Evolutionary conservation across 2,329 filamentous ascomycete species (phyloP), one percentile per base, ranked within the genome.

Genomic region (Lasiodiplodia citricola): DNA sequence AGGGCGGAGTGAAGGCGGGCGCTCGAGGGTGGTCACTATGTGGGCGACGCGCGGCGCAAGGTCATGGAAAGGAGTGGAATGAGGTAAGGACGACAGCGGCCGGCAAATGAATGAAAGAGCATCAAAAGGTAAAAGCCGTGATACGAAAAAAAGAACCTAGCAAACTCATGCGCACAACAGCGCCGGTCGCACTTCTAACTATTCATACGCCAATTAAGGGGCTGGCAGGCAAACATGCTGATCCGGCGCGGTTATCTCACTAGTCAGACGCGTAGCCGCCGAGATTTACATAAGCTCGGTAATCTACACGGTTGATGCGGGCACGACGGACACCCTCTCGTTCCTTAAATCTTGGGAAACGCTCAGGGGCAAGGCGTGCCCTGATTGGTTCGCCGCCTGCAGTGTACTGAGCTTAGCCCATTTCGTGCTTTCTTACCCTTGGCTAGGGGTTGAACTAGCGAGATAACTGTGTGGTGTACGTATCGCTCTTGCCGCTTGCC

Each of bases 181-280:
- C 55, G 56, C 54, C 41, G 54, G 52, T 38, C 44, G 41, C 28
- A 55, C 37, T 11, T 50, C 62, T 65, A 55, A 55, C 47, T 38
- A 41, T 41, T 54, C 31, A 54, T 37, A 25, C 47, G n/a, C 58
- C 58, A 63, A 63, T 63, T 47, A 47, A 63, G 58, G 58, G 58
- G 58, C 58, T 63, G 58, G 31, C 44, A 11, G 18, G 21, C 44
- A 47, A 47, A n/a, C 56, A n/a, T 47, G 44, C 44, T 47, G 44
- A 47, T 47, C 44, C 44, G 44, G 44, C 44, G 44, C 44, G 44
- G 44, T 47, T 47, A 47, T 47, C 44, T 47, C 44, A 47, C 44
- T 47, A 47, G 44, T 47, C 44, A 47, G 44, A 47, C 44, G 44
- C 44, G 44, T 47, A 47, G 44, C 44, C n/a, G 44, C 44, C 44